Percentiles rank a stretch among this genome's conserved stretches.
Evolutionary conservation across 108 stramenopile species (phyloP).

Genomic region (Pseudonitzschia multiseries): DNA sequence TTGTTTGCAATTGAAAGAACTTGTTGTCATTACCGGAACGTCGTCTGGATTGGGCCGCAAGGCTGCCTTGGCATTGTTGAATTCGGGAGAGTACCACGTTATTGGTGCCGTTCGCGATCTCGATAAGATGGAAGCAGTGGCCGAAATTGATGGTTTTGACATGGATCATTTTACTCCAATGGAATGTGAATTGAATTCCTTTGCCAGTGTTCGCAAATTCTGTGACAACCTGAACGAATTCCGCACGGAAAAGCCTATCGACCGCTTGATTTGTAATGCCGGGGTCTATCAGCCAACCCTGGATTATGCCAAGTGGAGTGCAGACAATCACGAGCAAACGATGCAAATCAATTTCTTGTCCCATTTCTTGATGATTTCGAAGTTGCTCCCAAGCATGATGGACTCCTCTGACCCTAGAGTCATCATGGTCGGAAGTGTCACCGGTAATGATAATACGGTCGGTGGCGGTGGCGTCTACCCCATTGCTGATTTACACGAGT

Average conservation of each 20-base stretch:
- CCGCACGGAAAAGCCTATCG: constrained; percentile 70
- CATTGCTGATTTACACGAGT: constrained; percentile 84
- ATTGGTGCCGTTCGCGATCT: constrained; percentile 84
- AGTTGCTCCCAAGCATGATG: constrained; percentile 64
- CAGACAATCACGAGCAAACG: constrained; percentile 86
- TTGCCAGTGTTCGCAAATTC: constrained; percentile 82
- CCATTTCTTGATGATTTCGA: constrained; percentile 83
- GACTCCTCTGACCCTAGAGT: constrained; percentile 71
- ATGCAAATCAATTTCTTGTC: constrained; percentile 91
- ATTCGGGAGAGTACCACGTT: constrained; percentile 82
- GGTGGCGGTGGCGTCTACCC: constrained; percentile 92
- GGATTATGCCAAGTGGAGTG: constrained; percentile 83
- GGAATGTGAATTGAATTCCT: constrained; percentile 86
- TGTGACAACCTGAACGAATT: constrained; percentile 72
- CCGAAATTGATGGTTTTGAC: constrained; percentile 80
- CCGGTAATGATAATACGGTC: constrained; percentile 91
- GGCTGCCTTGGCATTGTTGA: constrained; percentile 77
- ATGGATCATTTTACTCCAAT: constrained; percentile 81
- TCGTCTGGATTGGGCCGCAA: constrained; percentile 90
- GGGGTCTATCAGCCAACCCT: constrained; percentile 88
- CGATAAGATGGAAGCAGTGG: constrained; percentile 87
- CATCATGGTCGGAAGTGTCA: constrained; percentile 86
- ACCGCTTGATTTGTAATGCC: constrained; percentile 88
- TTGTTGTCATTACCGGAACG: constrained; percentile 87
- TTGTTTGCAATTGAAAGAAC: constrained; percentile 52